A percentile compares a stretch with the other conserved stretches of the same genome.
These are phyloP conservation scores for Acorus gramineus DNA, from an alignment of 106 monocot species.

Conservation along the genomic window DNA sequence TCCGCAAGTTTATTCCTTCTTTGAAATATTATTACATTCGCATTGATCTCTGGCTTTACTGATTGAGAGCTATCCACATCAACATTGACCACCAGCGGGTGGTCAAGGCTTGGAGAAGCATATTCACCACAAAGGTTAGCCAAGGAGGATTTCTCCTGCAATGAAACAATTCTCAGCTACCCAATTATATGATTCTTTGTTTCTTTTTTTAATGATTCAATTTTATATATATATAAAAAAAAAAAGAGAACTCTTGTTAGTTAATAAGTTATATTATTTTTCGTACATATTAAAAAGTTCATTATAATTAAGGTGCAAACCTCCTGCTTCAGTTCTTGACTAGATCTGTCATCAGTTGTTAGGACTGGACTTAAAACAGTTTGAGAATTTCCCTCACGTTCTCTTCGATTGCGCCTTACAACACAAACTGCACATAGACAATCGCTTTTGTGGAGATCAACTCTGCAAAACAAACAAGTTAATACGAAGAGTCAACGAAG, in stretches of 20 bases:
- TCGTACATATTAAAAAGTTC: not conserved
- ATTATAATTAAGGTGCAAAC: not conserved
- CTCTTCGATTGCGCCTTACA: conserved; percentile 62
- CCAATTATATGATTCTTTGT: no score
- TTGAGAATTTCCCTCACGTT: conserved; percentile 36
- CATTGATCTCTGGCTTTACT: conserved; percentile 7
- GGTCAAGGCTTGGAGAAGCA: conserved; percentile 40
- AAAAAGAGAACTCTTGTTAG: not conserved
- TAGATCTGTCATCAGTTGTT: conserved; percentile 14
- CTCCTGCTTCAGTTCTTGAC: conserved; percentile 21
- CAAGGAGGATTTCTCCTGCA: conserved; percentile 34
- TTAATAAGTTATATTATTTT: not conserved
- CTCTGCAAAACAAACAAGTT: conserved; percentile 33
- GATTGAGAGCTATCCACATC: conserved; percentile 13
- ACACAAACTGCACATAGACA: conserved; percentile 92
- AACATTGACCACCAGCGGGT: conserved; percentile 23
- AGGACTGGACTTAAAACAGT: conserved; percentile 18
- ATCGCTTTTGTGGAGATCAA: conserved; percentile 73
- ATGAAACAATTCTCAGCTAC: not conserved
- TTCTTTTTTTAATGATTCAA: no score
- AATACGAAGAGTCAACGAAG: no score
- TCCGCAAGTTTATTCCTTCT: conserved; percentile 4
- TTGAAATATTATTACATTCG: conserved; percentile 9
- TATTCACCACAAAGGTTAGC: conserved; percentile 36
- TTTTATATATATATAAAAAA: not conserved